These are phyloP conservation scores for Trametes coccinea DNA, from an alignment of 768 basidiomycete genomes.

Conservation along the genomic window DNA sequence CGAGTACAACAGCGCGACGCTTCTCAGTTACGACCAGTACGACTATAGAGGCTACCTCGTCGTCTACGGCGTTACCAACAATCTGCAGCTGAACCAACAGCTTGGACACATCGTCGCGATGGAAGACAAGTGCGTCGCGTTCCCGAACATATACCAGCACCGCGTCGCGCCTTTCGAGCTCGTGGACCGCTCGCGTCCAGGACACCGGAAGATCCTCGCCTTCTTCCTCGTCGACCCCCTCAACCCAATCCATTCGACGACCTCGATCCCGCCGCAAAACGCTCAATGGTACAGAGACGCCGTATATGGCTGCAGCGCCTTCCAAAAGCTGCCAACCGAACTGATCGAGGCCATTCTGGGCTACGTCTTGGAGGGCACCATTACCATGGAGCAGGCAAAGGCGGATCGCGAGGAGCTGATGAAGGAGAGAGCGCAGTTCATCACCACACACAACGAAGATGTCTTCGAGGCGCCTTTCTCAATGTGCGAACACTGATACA, in stretches of 20 bases:
- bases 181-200: constrained; percentile 34
- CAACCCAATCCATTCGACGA: constrained; percentile 32
- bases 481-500: constrained; percentile 21
- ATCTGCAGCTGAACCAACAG: constrained; percentile 20
- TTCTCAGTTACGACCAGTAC: constrained; percentile 1
- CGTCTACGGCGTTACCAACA: constrained; percentile 1
- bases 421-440: constrained; percentile 23
- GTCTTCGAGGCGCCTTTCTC: constrained; percentile 19
- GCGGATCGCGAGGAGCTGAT: constrained; percentile 22
- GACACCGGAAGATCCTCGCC: constrained; percentile 41
- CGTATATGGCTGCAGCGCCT: background rate
- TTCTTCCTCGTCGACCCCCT: constrained; percentile 42
- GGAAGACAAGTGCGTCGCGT: constrained; percentile 34
- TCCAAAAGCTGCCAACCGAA: constrained; percentile 25
- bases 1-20: background rate
- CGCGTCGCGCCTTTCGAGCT: constrained; percentile 38
- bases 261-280: constrained; percentile 36
- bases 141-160: constrained; percentile 43
- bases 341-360: constrained; percentile 20
- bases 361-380: constrained; percentile 9
- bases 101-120: constrained; percentile 33
- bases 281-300: constrained; percentile 26
- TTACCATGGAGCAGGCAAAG: constrained; percentile 17
- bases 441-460: constrained; percentile 5
- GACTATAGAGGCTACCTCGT: constrained; percentile 2